A percentile compares a stretch with the other conserved stretches of the same genome.
phyloP scores from a whole-genome alignment of 192 early-diverging fungal genomes.

The Dispira parvispora region DNA sequence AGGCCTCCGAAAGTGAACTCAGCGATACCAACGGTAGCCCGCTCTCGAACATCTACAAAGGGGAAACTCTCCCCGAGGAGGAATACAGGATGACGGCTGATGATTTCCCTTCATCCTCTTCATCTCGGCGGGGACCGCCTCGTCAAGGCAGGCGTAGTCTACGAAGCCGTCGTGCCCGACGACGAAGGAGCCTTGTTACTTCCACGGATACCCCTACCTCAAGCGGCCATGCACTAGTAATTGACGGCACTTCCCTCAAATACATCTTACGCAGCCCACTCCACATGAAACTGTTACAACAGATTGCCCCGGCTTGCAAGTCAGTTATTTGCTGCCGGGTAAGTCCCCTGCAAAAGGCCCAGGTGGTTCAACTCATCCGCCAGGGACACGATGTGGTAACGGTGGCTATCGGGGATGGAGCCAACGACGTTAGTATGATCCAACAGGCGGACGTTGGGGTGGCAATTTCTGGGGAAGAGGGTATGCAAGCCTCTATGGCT shows the following conservation, averaged over 20 bases:
- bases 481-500: conserved; percentile 84
- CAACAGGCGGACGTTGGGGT: conserved; percentile 84
- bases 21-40: background rate
- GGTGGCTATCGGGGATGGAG: conserved; percentile 58
- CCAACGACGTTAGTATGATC: conserved; percentile 95
- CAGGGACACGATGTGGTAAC: conserved; percentile 50
- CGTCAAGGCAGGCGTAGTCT: background rate
- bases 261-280: conserved; percentile 23
- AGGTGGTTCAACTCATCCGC: conserved; percentile 79
- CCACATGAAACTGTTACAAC: conserved; percentile 25
- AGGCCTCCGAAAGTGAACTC: background rate
- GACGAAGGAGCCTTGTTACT: background rate
- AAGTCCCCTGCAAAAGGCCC: conserved; percentile 86
- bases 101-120: no score
- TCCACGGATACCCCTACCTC: background rate
- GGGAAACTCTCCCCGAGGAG: background rate
- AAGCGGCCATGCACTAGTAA: conserved; percentile 48
- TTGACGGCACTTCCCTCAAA: conserved; percentile 61
- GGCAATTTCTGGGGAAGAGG: conserved; percentile 63
- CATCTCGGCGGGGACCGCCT: no score
- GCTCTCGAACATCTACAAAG: background rate
- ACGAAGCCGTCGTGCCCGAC: background rate
- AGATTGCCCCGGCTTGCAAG: conserved; percentile 52
- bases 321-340: conserved; percentile 92
- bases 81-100: no score